Evolutionary conservation across 495 filamentous ascomycete species (phyloP).

Genomic region (Neurospora sp.): DNA sequence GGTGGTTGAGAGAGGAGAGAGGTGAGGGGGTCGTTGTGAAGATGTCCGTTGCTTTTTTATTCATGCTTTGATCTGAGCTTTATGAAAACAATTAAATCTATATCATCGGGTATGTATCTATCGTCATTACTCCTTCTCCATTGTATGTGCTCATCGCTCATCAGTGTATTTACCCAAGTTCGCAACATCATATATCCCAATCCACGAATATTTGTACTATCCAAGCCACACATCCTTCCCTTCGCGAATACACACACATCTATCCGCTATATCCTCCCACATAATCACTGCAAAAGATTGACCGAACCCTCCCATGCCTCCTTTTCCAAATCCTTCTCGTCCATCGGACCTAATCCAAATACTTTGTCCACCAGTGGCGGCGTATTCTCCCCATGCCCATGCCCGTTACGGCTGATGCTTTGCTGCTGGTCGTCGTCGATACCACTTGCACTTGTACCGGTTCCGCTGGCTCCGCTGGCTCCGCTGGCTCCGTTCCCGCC

Average conservation of each 20-base stretch:
- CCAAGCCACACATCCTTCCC: not conserved
- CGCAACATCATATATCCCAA: not conserved
- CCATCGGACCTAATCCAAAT: not conserved
- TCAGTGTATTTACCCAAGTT: no score
- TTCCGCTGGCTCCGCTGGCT: not conserved
- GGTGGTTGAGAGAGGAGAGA: no score
- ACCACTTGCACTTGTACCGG: not conserved
- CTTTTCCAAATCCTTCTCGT: not conserved
- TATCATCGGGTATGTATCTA: no score
- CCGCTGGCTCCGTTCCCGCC: not conserved
- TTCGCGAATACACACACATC: not conserved
- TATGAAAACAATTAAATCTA: no score
- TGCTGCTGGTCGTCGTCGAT: not conserved
- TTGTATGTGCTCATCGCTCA: no score
- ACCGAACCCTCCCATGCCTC: not conserved
- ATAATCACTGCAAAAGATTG: not conserved
- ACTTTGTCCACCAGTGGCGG: not conserved
- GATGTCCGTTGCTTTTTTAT: no score
- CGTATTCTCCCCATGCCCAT: not conserved
- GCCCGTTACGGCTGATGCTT: not conserved
- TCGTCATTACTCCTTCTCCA: no score
- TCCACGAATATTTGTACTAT: not conserved
- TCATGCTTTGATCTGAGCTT: no score
- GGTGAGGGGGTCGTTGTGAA: no score
- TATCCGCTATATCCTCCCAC: no score